Conservation (phyloP, 2,329 filamentous ascomycete species). For the Scleromitrula shiraiana region DNA sequence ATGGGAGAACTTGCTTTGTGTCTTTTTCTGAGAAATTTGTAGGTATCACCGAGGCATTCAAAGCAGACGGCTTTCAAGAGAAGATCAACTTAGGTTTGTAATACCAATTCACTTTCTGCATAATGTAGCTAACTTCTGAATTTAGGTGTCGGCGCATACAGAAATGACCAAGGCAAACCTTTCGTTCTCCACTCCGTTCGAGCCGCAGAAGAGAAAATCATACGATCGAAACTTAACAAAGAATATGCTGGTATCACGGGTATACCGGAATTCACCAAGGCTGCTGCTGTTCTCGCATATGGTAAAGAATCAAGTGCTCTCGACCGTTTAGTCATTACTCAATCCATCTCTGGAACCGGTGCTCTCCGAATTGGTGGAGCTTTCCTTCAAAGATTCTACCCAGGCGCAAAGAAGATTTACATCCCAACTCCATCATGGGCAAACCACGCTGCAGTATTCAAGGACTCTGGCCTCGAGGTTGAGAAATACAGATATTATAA, state of each 20-base stretch:
- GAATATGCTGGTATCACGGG: constrained; percentile 98
- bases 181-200: constrained; percentile 93
- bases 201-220: constrained; percentile 78
- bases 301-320: constrained; percentile 71
- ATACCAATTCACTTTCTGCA: constrained; percentile 2
- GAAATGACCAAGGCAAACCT: constrained; percentile 95
- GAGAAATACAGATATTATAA: constrained; percentile 98
- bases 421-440: constrained; percentile 95
- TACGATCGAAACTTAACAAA: constrained; percentile 77
- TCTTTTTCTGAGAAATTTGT: constrained; percentile 24
- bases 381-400: constrained; percentile 88
- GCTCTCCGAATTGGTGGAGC: constrained; percentile 90
- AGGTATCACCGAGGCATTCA: constrained; percentile 98
- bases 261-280: constrained; percentile 86
- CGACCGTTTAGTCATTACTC: constrained; percentile 79
- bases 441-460: constrained; percentile 96
- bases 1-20: constrained; percentile 12
- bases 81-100: constrained; percentile 91
- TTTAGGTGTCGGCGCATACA: constrained; percentile 89
- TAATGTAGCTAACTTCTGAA: constrained; percentile 15
- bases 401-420: constrained; percentile 89
- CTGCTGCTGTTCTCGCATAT: constrained; percentile 86
- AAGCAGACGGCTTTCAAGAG: constrained; percentile 84
- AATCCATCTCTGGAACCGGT: constrained; percentile 96
- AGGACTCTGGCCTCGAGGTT: constrained; percentile 82